Base-by-base conservation (phyloP, 1,139 yeast species). In the Oligophagozyma castellii region DNA sequence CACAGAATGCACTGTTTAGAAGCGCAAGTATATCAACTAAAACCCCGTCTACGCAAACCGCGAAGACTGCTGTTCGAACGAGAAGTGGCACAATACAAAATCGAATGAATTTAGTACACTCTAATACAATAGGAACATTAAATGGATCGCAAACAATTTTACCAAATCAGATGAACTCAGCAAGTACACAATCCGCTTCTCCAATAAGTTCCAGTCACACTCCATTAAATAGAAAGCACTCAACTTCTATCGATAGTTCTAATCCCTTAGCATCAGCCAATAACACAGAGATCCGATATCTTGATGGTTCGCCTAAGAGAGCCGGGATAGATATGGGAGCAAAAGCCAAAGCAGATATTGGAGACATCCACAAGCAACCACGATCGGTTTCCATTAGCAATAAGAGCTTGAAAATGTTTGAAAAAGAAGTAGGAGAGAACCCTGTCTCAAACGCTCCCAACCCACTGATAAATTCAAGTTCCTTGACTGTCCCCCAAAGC, bases 41-140 rank as follows among this genome's bases (percentile, higher is more conserved):
- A 33, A 12, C 29, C 36, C 5, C 33, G 24, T 20, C 26, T 31
- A 4, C 24, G 32, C 5, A 37, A 32, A 12, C 36, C 34, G 26
- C 35, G 33, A 19, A 35, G 32, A 22, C 13, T 29, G 13, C 28
- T 29, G n/a, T 33, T 36, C 7, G 20, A 18, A 18, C 20, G 10
- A 18, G 20, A 18, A 18, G 20, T 18, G 12, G 30, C 42, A 2
- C 37, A 36, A 13, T 38, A 42, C 20, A 18, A 18, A 7, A 7
- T 18, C 20, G 20, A 10, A 18, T 18, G 20, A 10, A 10, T 18
- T 7, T 18, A 10, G 20, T 18, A 18, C n/a, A n/a, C n/a, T n/a
- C n/a, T n/a, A n/a, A n/a, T n/a, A n/a, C n/a, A n/a, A 18, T 18
- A 7, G 10, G 10, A 7, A 18, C 20, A 7, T 18, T 10, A 7